Evolutionary conservation across 2,329 filamentous ascomycete genomes (phyloP), one percentile per base, ranked within the genome.

Genomic region (Lomentospora prolificans): DNA sequence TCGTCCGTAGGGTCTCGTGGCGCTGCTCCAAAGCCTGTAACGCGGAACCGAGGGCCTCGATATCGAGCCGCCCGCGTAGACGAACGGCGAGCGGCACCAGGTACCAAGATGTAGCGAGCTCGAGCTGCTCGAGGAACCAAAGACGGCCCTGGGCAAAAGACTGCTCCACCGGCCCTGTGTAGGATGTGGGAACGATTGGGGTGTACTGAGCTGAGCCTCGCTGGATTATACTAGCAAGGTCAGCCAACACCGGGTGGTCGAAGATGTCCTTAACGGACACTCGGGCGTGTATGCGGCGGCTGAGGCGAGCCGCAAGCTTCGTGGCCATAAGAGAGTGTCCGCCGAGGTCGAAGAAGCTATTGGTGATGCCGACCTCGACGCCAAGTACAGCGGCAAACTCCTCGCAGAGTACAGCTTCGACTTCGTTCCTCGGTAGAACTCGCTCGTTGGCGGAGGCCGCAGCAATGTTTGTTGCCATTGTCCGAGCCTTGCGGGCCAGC

Each of bases 311-410:
- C 50, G 46, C 75, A 3, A 80, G 61, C 55, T 70, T 74, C 71
- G 79, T 80, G 1, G 75, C 75, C 0, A 68, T 59, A 1, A 78
- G 69, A 0, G 75, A 78, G 60, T 78, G 73, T 19, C 76, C 76
- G 5, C 76, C 75, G 0, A 76, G 67, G 0, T 66, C 66, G 65
- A 79, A 75, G 62, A 79, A 78, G 62, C 71, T 75, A 59, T 76
- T 71, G 3, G 73, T 68, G 2, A 67, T 59, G 2, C 69, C 68
- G 25, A 77, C 72, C 3, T 33, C 30, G 30, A 61, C 58, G 1
- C 67, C 61, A 14, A 65, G 57, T 2, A 63, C 60, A 3, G 72
- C 60, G 2, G 61, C 60, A 2, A 77, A 63, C 0, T 72, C 61
- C 0, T 65, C 60, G 3, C 65, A 63, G 72, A 74, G 76, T 22